These are phyloP conservation scores for Anthracocystis setariae DNA, from an alignment of 1,284 basidiomycete genomes.

Conservation along the genomic window DNA sequence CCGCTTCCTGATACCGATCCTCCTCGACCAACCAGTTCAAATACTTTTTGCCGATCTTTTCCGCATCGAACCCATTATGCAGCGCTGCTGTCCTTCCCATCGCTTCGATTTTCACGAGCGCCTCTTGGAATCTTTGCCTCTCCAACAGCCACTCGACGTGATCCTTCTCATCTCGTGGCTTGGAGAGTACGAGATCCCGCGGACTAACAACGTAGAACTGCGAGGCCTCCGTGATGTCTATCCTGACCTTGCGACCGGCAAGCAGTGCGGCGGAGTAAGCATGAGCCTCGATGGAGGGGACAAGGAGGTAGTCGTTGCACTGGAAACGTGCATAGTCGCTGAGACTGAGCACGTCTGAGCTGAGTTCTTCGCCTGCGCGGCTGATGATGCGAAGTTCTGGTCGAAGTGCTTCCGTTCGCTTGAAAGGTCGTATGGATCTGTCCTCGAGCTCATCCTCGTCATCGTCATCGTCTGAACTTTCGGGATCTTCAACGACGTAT, in stretches of 20 bases:
- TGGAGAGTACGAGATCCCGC: constrained; percentile 83
- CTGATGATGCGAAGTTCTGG: constrained; percentile 94
- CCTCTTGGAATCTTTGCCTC: constrained; percentile 84
- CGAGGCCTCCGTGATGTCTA: constrained; percentile 25
- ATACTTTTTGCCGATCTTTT: constrained; percentile 66
- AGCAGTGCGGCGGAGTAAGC: constrained; percentile 44
- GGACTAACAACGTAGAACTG: constrained; percentile 85
- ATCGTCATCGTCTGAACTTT: constrained; percentile 45
- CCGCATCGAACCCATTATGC: constrained; percentile 72
- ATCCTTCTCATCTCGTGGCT: constrained; percentile 85
- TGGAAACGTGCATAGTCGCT: constrained; percentile 82
- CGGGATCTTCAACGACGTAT: constrained; percentile 70
- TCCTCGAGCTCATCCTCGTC: constrained; percentile 9
- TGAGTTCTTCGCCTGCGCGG: constrained; percentile 85
- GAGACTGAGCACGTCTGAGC: constrained; percentile 84
- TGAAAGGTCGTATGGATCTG: constrained; percentile 2
- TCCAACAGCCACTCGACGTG: constrained; percentile 94
- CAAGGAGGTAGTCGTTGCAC: constrained; percentile 90
- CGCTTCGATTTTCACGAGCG: constrained; percentile 82
- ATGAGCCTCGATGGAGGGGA: constrained; percentile 60
- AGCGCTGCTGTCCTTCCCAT: constrained; percentile 68
- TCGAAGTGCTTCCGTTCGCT: constrained; percentile 81
- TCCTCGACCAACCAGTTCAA: constrained; percentile 59
- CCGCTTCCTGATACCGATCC: constrained; percentile 86
- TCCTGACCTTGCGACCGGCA: constrained; percentile 34